Evolutionary conservation across 164 flowering plant species (phyloP), one percentile per base, ranked within the genome.

Genomic region (Macadamia integrifolia): DNA sequence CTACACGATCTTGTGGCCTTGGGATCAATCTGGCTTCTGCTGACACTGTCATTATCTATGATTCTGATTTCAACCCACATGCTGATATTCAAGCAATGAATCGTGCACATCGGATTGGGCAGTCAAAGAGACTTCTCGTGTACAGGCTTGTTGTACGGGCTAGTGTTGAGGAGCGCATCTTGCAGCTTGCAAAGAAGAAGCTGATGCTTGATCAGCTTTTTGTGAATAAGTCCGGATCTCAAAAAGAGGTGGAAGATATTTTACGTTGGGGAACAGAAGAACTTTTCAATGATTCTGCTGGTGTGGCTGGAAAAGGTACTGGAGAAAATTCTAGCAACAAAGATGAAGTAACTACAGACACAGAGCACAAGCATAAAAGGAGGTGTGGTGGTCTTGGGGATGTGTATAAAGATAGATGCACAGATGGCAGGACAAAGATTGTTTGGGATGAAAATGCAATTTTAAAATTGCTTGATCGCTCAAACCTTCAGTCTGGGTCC

Each of bases 191-290:
- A 15, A 95, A 95, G 72, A 96, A 91, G 82, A 95, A 95, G 76
- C 91, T 84, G 97, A 95, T 95, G 99, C 97, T 95, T 70, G 99
- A 95, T 80, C 99, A 95, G 76, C 96, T 95, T 58, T 95, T 95
- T 82, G 97, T 92, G 50, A 91, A 91, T 74, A 95, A 95, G 75
- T 85, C 98, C 61, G 99, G 85, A 68, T 92, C 98, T 62, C 98
- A 86, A 61, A 95, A 95, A 75, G 98, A 95, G 77, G 93, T 95
- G 68, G 98, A 95, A 70, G 99, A 95, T 72, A 90, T 95, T 62
- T 76, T 95, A 56, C 83, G 91, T 17, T 95, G 99, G 99, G 99
- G 99, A 67, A 95, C 99, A 18, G 98, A 95, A 78, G 95, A 95
- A 75, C 93, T 95, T 60, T 95, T 95, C 74, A 80, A 76, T 75